Evolutionary conservation across 2,329 filamentous ascomycete species (phyloP), one percentile per base, ranked within the genome.

Genomic region (Harringtonia aguacate): DNA sequence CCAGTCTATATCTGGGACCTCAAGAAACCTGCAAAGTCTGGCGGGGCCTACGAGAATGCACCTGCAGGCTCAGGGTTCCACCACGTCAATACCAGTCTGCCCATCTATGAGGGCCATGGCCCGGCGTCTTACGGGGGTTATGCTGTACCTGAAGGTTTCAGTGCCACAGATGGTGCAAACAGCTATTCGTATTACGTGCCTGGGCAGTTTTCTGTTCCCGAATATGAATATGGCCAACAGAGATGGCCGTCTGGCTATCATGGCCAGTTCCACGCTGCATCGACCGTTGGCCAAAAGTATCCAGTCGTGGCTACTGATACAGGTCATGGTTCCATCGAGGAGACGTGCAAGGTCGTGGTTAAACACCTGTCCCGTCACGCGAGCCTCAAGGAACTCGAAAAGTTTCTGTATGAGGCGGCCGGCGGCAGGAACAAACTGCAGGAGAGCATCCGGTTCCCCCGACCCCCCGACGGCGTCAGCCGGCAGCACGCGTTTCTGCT

Each of bases 361-460:
- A 45, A 43, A 37, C 46, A 46, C 20, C 24, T 51, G 14, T 48
- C 48, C 10, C 46, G 46, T n/a, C 46, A 48, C 14, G 41, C 44
- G 4, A 36, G 20, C 42, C 28, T 9, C 24, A 27, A 28, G 8
- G 42, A 48, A n/a, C 33, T 50, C 15, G 40, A 48, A 17, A 6
- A 21, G 1, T 47, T 27, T 14, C 39, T 50, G 24, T 21, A 36
- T 21, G 3, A 29, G 4, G 39, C 34, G 2, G 31, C 35, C 3
- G 49, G 48, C 8, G 48, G 48, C 27, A 7, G 13, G 22, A 17
- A 46, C 20, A 46, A 44, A 14, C 46, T 51, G 13, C 41, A 39
- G 9, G 48, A 47, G 15, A 15, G n/a, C 2, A 37, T 51, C 21
- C 49, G 47, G 10, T 41, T 48, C 8, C 44, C 47, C 6, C 39